Evolutionary conservation across 2,329 filamentous ascomycete genomes (phyloP).

Genomic region (Botrytis byssoidea): DNA sequence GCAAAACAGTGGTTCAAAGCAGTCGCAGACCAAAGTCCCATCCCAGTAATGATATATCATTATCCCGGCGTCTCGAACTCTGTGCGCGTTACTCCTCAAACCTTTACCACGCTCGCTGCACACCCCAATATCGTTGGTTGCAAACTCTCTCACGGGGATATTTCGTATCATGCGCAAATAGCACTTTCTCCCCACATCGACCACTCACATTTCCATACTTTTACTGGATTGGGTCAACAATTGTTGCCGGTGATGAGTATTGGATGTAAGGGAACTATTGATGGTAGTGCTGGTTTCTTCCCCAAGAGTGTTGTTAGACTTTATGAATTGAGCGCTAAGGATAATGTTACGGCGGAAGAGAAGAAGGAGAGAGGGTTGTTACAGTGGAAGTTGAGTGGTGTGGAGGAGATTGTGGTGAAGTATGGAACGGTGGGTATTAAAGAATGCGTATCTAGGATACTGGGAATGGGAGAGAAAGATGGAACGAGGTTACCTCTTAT

Average conservation of each 20-base stretch:
- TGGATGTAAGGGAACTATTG: slow-evolving; percentile 64
- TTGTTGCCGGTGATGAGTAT: slow-evolving; percentile 61
- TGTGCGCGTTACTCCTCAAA: slow-evolving; percentile 56
- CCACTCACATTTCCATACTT: slow-evolving; percentile 57
- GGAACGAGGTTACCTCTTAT: slow-evolving; percentile 58
- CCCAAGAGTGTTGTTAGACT: slow-evolving; percentile 60
- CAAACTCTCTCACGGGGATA: slow-evolving; percentile 67
- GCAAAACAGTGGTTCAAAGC: slow-evolving; percentile 15
- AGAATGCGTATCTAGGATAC: slow-evolving; percentile 58
- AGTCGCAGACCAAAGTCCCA: slow-evolving; percentile 19
- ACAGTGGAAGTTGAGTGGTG: slow-evolving; percentile 60
- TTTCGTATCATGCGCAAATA: slow-evolving; percentile 62
- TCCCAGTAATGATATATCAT: slow-evolving; percentile 40
- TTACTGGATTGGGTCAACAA: slow-evolving; percentile 65
- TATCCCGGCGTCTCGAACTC: slow-evolving; percentile 67
- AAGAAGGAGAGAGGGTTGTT: slow-evolving; percentile 52
- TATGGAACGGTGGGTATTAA: slow-evolving; percentile 65
- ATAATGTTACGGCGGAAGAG: slow-evolving; percentile 43
- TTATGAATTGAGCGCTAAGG: slow-evolving; percentile 48
- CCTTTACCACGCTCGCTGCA: slow-evolving; percentile 55
- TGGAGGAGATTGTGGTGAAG: slow-evolving; percentile 60
- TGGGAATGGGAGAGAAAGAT: slow-evolving; percentile 57
- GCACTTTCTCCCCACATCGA: slow-evolving; percentile 59
- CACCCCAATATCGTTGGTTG: slow-evolving; percentile 68
- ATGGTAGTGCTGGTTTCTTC: slow-evolving; percentile 64